Percentiles rank a stretch among this genome's conserved stretches.
Evolutionary conservation across 768 basidiomycete species (phyloP).

Genomic region (Suillus hirtellus): DNA sequence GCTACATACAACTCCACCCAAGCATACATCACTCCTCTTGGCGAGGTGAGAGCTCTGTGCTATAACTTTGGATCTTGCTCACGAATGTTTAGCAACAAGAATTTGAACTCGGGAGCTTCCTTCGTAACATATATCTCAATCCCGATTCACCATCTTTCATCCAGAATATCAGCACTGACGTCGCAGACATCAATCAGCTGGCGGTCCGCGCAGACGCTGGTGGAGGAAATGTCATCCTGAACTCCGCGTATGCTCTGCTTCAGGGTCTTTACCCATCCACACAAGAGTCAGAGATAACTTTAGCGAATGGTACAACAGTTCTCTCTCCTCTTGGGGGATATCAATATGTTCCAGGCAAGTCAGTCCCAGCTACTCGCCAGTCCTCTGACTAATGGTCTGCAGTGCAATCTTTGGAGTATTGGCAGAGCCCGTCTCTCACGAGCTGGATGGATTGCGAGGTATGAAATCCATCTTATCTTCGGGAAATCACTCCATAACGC

Average conservation of each 20-base stretch:
- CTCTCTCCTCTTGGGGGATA: constrained; percentile 19
- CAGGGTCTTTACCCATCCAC: constrained; percentile 18
- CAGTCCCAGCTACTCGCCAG: constrained; percentile 15
- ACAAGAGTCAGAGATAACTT: constrained; percentile 17
- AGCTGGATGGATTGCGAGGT: constrained; percentile 70
- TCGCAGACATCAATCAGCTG: background rate
- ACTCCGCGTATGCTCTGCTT: constrained; percentile 12
- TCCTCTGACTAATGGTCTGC: constrained; percentile 75
- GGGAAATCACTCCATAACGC: background rate
- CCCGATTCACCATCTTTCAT: background rate
- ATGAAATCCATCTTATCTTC: background rate
- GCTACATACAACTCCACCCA: constrained; percentile 55
- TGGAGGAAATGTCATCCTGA: background rate
- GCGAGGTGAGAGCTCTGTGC: constrained; percentile 44
- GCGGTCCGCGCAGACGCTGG: background rate
- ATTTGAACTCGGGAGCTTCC: constrained; percentile 52
- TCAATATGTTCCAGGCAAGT: constrained; percentile 22
- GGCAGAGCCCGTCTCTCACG: constrained; percentile 61
- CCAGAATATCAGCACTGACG: background rate
- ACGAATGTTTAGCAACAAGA: constrained; percentile 53
- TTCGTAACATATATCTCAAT: constrained; percentile 33
- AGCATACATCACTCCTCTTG: constrained; percentile 66
- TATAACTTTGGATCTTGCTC: background rate
- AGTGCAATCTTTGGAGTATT: constrained; percentile 56
- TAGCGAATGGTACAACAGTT: constrained; percentile 19